phyloP scores from a whole-genome alignment of 2,329 filamentous ascomycete genomes.

The Phoma herbarum region DNA sequence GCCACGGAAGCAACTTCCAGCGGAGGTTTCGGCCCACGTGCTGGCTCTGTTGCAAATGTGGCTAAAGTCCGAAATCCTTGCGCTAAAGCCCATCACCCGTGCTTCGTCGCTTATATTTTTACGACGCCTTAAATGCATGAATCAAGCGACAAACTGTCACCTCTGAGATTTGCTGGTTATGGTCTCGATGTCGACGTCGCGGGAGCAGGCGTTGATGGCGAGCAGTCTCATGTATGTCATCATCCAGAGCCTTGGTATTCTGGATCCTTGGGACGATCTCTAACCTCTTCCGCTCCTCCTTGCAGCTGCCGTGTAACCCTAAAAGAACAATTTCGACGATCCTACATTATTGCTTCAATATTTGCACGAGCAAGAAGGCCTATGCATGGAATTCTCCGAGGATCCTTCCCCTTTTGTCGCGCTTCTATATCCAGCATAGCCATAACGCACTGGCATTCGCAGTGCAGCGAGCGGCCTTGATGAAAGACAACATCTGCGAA shows the following conservation, averaged over 20 bases:
- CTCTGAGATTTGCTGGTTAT: background rate
- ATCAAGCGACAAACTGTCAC: constrained; percentile 3
- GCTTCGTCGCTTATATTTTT: background rate
- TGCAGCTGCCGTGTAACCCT: constrained; percentile 2
- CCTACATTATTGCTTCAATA: background rate
- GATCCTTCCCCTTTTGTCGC: background rate
- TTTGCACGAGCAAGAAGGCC: background rate
- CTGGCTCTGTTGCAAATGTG: background rate
- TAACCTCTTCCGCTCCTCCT: background rate
- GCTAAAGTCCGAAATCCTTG: constrained; percentile 6
- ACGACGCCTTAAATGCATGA: background rate
- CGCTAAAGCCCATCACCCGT: constrained; percentile 4
- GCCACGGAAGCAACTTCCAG: constrained; percentile 3
- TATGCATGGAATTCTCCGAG: constrained; percentile 3
- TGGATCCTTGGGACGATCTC: constrained; percentile 12
- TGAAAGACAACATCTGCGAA: background rate
- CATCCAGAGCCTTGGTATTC: background rate
- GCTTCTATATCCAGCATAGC: background rate
- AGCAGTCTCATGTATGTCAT: constrained; percentile 5
- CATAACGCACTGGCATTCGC: constrained; percentile 2
- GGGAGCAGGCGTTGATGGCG: background rate
- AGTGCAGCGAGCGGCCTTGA: background rate
- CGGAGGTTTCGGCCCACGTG: constrained; percentile 13
- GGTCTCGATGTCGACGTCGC: background rate
- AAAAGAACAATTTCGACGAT: background rate